Base-by-base conservation (phyloP, 345 rosid genomes). In the Eutrema heterophyllum region DNA sequence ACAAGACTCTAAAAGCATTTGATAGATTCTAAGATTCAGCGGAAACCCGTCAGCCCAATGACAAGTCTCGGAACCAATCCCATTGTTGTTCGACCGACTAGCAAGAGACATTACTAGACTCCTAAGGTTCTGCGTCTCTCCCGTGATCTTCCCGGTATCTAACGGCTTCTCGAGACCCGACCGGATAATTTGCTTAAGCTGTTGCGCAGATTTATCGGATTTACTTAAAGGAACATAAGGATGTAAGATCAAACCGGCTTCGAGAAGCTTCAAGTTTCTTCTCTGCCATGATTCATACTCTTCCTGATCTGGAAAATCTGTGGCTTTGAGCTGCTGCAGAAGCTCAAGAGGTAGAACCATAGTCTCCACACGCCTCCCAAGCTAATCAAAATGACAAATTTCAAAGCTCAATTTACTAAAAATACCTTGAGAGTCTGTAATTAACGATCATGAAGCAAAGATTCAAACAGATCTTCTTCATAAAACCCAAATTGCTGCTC, bases 21-120 rank as follows among this genome's bases (percentile, higher is more conserved):
- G 86, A 76, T 92, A 95, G 51, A 92, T 79, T 67, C 92, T 78
- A 21, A 95, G 84, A 81, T 92, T 95, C 39, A 95, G 45, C 0
- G 96, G 97, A 45, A 86, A 84, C 63, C 97, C 99, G 57, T 92
- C 98, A 64, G 97, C 98, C 99, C 99, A 95, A 68, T 92, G 98
- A 74, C 91, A 86, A 40, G 77, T 79, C 71, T 90, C 97, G 0
- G 91, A 68, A 39, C 81, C 68, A 72, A 89, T 83, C 15, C 89
- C 96, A 4, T 85, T 87, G 75, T 52, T 68, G 87, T 86, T 18
- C 78, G 88, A 73, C 72, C 97, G 85, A 75, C 65, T 82, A 65
- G 96, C 91, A 9, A 90, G 92, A 75, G 92, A 81, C 84, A 82
- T 75, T 59, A 87, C 92, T 53, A 81, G 48, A 76, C 84, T 86